These are phyloP conservation scores for Naganishia kalamii DNA, from an alignment of 768 basidiomycete genomes.

Conservation along the genomic window DNA sequence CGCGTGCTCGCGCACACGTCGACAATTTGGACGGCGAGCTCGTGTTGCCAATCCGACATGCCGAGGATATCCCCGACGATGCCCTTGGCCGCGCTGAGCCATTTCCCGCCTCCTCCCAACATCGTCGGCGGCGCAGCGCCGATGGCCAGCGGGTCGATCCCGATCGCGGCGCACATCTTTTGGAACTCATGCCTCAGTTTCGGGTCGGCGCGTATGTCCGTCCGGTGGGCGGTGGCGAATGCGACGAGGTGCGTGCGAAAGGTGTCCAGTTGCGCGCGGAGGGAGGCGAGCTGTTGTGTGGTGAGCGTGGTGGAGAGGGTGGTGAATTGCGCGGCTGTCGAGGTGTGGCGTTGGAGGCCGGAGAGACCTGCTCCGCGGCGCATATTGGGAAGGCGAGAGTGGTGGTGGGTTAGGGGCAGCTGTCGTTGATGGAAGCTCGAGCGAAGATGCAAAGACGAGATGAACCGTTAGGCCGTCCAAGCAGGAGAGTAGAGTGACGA, in stretches of 20 bases:
- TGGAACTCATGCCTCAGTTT: slow-evolving; percentile 86
- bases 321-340: slow-evolving; percentile 71
- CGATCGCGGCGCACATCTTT: slow-evolving; percentile 89
- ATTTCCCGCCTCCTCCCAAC: slow-evolving; percentile 29
- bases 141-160: slow-evolving; percentile 87
- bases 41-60: slow-evolving; percentile 90
- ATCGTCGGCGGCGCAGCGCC: slow-evolving; percentile 53
- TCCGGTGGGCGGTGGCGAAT: slow-evolving; percentile 77
- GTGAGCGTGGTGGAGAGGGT: slow-evolving; percentile 74
- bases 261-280: slow-evolving; percentile 72
- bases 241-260: slow-evolving; percentile 72
- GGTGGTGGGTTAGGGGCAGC: not conserved
- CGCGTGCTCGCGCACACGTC: slow-evolving; percentile 49
- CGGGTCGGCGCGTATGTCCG: slow-evolving; percentile 75
- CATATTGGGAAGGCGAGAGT: slow-evolving; percentile 26
- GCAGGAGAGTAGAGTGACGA: too few relatives aligned
- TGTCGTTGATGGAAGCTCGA: too few relatives aligned
- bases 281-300: slow-evolving; percentile 64
- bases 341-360: slow-evolving; percentile 80
- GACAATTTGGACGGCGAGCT: slow-evolving; percentile 90
- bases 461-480: too few relatives aligned
- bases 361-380: slow-evolving; percentile 73
- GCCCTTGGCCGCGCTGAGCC: slow-evolving; percentile 47
- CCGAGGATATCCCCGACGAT: slow-evolving; percentile 79
- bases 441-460: too few relatives aligned